These are phyloP conservation scores for Monosporascus sp. DNA, from an alignment of 2,329 filamentous ascomycete species.

Conservation along the genomic window DNA sequence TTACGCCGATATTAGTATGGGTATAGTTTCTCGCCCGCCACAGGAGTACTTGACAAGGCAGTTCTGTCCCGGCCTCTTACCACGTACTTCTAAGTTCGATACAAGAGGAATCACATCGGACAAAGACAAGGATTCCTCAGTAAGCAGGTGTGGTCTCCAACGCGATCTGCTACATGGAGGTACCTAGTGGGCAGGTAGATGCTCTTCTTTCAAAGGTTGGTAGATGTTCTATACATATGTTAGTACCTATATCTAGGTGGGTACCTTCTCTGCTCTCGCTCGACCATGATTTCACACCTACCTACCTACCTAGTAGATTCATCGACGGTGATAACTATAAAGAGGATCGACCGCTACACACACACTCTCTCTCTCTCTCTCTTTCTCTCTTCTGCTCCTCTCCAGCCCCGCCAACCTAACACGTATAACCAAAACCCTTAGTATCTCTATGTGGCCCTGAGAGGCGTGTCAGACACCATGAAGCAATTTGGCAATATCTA, in stretches of 20 bases:
- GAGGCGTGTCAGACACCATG: constrained; percentile 21
- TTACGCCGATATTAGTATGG: too few relatives aligned
- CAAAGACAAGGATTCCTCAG: too few relatives aligned
- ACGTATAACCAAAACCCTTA: constrained; percentile 3
- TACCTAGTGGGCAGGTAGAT: not conserved
- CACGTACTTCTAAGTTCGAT: too few relatives aligned
- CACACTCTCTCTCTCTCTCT: constrained; percentile 1
- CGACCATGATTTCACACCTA: too few relatives aligned
- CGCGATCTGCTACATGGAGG: too few relatives aligned
- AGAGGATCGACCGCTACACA: not conserved
- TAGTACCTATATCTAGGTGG: not conserved
- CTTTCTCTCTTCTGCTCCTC: not conserved
- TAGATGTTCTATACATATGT: constrained; percentile 3
- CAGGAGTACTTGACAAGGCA: too few relatives aligned
- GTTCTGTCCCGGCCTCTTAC: too few relatives aligned
- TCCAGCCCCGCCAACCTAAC: constrained; percentile 4
- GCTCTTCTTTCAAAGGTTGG: constrained; percentile 1
- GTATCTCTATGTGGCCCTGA: constrained; percentile 9
- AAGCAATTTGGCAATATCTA: constrained; percentile 34
- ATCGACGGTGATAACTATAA: not conserved
- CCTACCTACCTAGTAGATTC: too few relatives aligned
- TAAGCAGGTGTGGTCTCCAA: too few relatives aligned
- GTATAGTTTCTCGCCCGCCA: too few relatives aligned
- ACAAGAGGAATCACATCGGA: too few relatives aligned
- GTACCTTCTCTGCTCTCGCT: too few relatives aligned